These are phyloP conservation scores for Xerocomus spinulosus DNA, from an alignment of 768 basidiomycete genomes.

Conservation along the genomic window DNA sequence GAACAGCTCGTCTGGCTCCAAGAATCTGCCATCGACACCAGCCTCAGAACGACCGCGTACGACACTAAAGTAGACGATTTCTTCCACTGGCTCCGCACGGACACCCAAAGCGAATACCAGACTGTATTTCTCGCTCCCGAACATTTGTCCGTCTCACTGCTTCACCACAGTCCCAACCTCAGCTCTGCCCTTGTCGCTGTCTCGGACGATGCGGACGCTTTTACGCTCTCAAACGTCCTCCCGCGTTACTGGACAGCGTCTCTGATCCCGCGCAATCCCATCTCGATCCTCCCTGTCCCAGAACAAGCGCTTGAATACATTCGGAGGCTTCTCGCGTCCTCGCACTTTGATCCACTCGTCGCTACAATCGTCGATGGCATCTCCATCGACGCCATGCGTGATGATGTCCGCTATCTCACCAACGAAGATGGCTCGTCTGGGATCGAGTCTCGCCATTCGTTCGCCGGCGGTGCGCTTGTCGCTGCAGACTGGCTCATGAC, in stretches of 20 bases:
- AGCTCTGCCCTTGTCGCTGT: constrained; percentile 51
- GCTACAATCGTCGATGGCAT: constrained; percentile 67
- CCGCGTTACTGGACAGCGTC: constrained; percentile 72
- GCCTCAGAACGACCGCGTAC: constrained; percentile 34
- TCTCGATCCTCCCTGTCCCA: constrained; percentile 54
- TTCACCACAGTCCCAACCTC: constrained; percentile 34
- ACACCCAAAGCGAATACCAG: constrained; percentile 17
- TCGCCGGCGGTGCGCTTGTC: constrained; percentile 53
- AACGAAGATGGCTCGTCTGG: constrained; percentile 74
- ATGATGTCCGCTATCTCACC: constrained; percentile 77
- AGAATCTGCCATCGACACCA: constrained; percentile 46
- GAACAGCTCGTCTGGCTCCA: constrained; percentile 60
- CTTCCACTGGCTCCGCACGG: constrained; percentile 29
- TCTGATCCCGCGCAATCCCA: constrained; percentile 49
- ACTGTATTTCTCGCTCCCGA: constrained; percentile 13
- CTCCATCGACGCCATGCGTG: constrained; percentile 57
- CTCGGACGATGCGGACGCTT: constrained; percentile 33
- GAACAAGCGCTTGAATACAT: constrained; percentile 50
- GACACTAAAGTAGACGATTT: constrained; percentile 36
- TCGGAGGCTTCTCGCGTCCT: constrained; percentile 47
- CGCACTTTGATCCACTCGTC: constrained; percentile 67
- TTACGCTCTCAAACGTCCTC: constrained; percentile 54
- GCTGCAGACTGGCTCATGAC: constrained; percentile 47
- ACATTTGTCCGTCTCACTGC: constrained; percentile 25
- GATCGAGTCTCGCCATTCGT: constrained; percentile 80